These are phyloP conservation scores for Micractinium sp. DNA, from an alignment of 139 green algal genomes.

Conservation along the genomic window DNA sequence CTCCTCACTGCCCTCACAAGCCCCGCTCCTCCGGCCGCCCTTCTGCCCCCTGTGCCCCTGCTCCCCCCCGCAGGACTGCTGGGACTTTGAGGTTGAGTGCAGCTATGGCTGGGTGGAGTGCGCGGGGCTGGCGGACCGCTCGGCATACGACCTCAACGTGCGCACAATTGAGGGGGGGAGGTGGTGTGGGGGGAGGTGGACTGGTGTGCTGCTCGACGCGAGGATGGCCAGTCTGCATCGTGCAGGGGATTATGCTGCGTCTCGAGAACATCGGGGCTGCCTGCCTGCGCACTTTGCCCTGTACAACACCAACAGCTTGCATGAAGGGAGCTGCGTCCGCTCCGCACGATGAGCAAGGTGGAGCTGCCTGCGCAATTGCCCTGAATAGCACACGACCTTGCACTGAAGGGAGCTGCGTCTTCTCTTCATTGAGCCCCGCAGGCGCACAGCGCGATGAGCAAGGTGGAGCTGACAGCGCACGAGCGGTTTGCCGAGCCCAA, in stretches of 20 bases:
- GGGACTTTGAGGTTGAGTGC: slow-evolving; percentile 97
- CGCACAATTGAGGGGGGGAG: background rate
- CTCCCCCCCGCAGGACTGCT: slow-evolving; percentile 83
- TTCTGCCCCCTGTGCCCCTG: background rate
- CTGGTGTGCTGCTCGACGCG: background rate
- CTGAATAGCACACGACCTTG: too few relatives aligned
- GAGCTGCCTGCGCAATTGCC: slow-evolving; percentile 76
- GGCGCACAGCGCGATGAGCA: slow-evolving; percentile 78
- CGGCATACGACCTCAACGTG: slow-evolving; percentile 91
- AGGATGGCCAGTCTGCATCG: too few relatives aligned
- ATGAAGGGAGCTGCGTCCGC: background rate
- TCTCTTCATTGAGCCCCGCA: slow-evolving; percentile 8
- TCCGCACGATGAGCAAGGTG: slow-evolving; percentile 79
- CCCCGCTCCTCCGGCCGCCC: background rate
- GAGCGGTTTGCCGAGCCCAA: slow-evolving; percentile 87
- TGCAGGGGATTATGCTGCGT: too few relatives aligned
- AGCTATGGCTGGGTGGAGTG: slow-evolving; percentile 99
- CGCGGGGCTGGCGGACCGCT: slow-evolving; percentile 95
- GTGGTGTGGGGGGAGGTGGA: background rate
- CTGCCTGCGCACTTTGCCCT: too few relatives aligned
- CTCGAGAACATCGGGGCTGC: too few relatives aligned
- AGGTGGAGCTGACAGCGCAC: slow-evolving; percentile 84
- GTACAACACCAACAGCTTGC: too few relatives aligned
- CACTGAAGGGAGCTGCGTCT: too few relatives aligned
- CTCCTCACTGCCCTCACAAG: background rate